Evolutionary conservation across 192 early-diverging fungal genomes (phyloP), one percentile per base, ranked within the genome.

Genomic region (Backusella mclennaniae): DNA sequence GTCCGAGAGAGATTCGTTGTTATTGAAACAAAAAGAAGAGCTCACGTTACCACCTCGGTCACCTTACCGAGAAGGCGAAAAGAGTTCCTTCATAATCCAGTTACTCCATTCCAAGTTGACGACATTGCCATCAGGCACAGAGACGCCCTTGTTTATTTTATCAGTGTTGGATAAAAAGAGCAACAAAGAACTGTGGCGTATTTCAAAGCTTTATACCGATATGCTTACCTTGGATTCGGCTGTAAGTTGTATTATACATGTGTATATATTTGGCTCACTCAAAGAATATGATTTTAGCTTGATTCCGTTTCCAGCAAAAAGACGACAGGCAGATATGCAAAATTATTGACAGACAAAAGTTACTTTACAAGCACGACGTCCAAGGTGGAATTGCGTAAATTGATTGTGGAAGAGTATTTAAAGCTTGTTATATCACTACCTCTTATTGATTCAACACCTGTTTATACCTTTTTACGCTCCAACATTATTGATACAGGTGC

Each of bases 131-230:
- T 92, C 90, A 53, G 93, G 92, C 35, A 91, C 90, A 63, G 94
- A 95, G 71, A 63, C 70, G 5, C 29, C 67, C 23, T n/a, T 68
- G 29, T 71, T 71, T 71, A 11, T 71, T 5, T 31, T 71, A 1
- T 15, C 21, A 33, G 17, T 71, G 19, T 11, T 71, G 14, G 23
- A 71, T 31, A 71, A 44, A 36, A 84, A 71, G 26, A 71, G 26
- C n/a, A 71, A 82, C 23, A 85, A 86, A 26, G 88, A 89, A 36
- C 77, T 94, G 66, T 96, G 96, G 95, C 90, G 89, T 9, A 87
- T 96, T 42, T 93, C 94, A 72, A 97, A 97, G 82, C 84, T 89
- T 41, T 96, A 97, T 79, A 87, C 90, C 1, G 95, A 97, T 77
- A 94, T 97, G 83, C 76, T 94, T 21, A 74, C 83, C 26, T 83